Conservation (phyloP, 805 yeast species). For the Dipodascus geniculatus region DNA sequence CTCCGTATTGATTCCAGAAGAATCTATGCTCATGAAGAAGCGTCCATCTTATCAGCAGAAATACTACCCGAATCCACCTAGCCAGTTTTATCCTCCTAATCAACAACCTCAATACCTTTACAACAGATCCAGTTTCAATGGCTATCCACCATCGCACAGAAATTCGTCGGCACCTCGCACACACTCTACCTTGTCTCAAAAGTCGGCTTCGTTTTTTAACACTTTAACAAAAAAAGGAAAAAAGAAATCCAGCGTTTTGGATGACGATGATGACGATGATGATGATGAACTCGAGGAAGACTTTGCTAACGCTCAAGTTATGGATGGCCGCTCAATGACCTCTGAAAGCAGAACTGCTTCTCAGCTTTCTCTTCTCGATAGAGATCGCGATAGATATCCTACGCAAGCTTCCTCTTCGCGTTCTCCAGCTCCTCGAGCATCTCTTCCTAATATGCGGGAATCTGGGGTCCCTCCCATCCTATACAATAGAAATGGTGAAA, state of each 20-base stretch:
- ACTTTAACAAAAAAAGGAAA: background rate
- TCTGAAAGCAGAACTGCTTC: background rate
- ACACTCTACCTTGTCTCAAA: background rate
- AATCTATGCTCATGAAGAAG: background rate
- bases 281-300: background rate
- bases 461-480: conserved; percentile 26
- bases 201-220: background rate
- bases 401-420: conserved; percentile 7
- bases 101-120: background rate
- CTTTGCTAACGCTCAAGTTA: background rate
- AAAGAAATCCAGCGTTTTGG: background rate
- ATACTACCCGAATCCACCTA: background rate
- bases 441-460: conserved; percentile 14
- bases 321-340: background rate
- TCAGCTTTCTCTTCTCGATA: background rate
- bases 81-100: background rate
- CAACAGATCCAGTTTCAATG: background rate
- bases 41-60: background rate
- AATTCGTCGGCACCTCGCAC: background rate
- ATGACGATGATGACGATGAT: background rate
- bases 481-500: conserved; percentile 6
- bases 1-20: conserved; percentile 8
- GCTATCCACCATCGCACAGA: background rate
- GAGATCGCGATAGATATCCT: conserved; percentile 27
- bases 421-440: conserved; percentile 14